phyloP scores from a whole-genome alignment of 2,329 filamentous ascomycete species.

The Plectosphaerella cucumerina region DNA sequence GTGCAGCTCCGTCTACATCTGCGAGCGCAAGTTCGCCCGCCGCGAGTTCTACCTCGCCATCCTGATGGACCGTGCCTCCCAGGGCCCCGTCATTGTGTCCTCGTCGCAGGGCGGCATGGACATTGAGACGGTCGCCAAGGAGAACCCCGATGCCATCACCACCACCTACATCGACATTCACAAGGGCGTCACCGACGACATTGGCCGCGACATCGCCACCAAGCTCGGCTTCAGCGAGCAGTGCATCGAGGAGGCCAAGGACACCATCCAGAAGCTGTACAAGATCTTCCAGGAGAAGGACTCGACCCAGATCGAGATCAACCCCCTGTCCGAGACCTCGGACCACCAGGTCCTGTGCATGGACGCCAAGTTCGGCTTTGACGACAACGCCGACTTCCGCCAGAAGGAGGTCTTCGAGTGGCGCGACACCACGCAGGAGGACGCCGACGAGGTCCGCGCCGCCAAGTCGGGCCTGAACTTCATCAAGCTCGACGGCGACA shows the following conservation, averaged over 20 bases:
- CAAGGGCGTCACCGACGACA: conserved; percentile 89
- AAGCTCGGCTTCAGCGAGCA: conserved; percentile 97
- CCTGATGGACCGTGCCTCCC: conserved; percentile 92
- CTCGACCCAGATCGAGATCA: conserved; percentile 99
- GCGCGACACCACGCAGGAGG: conserved; percentile 94
- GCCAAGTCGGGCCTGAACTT: conserved; percentile 96
- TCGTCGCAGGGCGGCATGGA: conserved; percentile 99
- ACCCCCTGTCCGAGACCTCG: conserved; percentile 95
- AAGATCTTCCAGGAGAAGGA: conserved; percentile 98
- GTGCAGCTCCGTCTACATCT: conserved; percentile 98
- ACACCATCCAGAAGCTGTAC: conserved; percentile 98
- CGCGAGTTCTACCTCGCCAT: conserved; percentile 99
- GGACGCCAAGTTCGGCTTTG: conserved; percentile 98
- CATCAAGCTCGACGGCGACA: conserved; percentile 99
- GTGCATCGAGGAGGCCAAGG: conserved; percentile 92
- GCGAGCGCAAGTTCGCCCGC: conserved; percentile 98
- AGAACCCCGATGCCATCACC: conserved; percentile 91
- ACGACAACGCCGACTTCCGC: conserved; percentile 98
- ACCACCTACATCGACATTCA: conserved; percentile 95
- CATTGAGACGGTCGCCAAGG: conserved; percentile 97
- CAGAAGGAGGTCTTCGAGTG: conserved; percentile 94
- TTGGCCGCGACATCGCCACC: conserved; percentile 82
- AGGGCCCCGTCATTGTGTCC: conserved; percentile 92
- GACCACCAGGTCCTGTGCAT: conserved; percentile 98
- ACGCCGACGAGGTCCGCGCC: conserved; percentile 91